These are phyloP conservation scores for Chlamydomonas sphaeroides DNA, from an alignment of 139 green algal species.

Conservation along the genomic window DNA sequence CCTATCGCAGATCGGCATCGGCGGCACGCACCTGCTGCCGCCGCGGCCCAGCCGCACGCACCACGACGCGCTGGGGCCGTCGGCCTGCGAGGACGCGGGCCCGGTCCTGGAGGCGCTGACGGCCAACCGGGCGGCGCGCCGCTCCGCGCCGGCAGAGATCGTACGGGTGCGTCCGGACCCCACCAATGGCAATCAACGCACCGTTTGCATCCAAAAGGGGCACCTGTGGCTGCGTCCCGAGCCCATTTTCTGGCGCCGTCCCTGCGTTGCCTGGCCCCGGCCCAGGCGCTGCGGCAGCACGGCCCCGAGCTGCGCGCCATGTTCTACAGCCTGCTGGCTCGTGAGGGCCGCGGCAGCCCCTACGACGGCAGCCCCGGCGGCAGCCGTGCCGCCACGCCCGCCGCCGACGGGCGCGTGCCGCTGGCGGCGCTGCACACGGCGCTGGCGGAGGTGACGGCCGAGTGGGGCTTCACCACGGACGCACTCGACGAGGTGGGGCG, in stretches of 20 bases:
- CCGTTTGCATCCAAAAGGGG: too few relatives aligned
- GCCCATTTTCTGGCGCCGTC: too few relatives aligned
- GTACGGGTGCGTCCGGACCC: conserved; percentile 27
- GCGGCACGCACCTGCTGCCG: conserved; percentile 3
- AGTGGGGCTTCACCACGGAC: conserved; percentile 35
- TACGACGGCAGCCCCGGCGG: too few relatives aligned
- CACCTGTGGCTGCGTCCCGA: too few relatives aligned
- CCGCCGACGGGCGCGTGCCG: conserved; percentile 10
- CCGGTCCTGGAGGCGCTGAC: conserved; percentile 33
- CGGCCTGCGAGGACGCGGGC: conserved; percentile 41
- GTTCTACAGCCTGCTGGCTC: conserved; percentile 21
- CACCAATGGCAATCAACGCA: too few relatives aligned
- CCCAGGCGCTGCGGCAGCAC: conserved; percentile 35
- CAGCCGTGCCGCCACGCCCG: too few relatives aligned
- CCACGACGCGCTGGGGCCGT: conserved; percentile 41
- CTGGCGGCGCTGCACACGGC: conserved; percentile 6
- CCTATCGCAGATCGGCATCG: conserved; percentile 19
- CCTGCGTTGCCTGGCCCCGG: too few relatives aligned
- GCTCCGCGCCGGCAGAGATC: conserved; percentile 11
- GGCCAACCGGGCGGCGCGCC: conserved; percentile 29
- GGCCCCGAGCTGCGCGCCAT: conserved; percentile 38
- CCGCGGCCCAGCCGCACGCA: conserved; percentile 26
- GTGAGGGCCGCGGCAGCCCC: background rate
- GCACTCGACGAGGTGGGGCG: conserved; percentile 26
- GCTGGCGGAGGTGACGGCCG: conserved; percentile 25